Conservation (phyloP, 2,329 filamentous ascomycete genomes). For the Aphanoascus verrucosus region DNA sequence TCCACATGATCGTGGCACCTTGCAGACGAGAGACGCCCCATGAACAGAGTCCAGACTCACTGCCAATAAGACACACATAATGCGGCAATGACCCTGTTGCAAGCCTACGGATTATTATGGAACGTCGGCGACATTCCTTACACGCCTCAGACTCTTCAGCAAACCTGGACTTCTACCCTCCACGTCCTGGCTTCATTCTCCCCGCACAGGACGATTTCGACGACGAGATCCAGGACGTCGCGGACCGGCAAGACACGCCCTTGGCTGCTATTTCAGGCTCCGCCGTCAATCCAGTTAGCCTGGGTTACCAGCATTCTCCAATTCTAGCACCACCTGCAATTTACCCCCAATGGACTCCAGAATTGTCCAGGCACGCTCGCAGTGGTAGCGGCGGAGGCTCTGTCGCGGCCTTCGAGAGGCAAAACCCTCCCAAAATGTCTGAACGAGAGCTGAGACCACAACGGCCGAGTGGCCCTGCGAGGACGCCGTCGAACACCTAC, state of each 20-base stretch:
- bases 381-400: slow-evolving; percentile 33
- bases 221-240: neutral
- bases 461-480: slow-evolving; percentile 56
- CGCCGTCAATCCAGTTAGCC: neutral
- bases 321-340: slow-evolving; percentile 7
- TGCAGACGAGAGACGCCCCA: slow-evolving; percentile 4
- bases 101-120: slow-evolving; percentile 8
- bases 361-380: slow-evolving; percentile 28
- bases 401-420: slow-evolving; percentile 28
- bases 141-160: slow-evolving; percentile 7
- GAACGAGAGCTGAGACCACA: slow-evolving; percentile 43
- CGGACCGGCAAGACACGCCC: slow-evolving; percentile 1
- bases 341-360: slow-evolving; percentile 14
- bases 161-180: slow-evolving; percentile 2
- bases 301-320: neutral
- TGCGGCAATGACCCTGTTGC: slow-evolving; percentile 8
- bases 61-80: neutral
- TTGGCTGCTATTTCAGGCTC: neutral
- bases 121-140: slow-evolving; percentile 10
- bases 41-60: slow-evolving; percentile 10
- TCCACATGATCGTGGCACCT: slow-evolving; percentile 9
- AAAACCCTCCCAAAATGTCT: slow-evolving; percentile 23
- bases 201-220: slow-evolving; percentile 9
- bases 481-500: slow-evolving; percentile 72
- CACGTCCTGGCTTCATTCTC: slow-evolving; percentile 9